Evolutionary conservation across 768 basidiomycete species (phyloP), one percentile per base, ranked within the genome.

Genomic region (Mycena galericulata): DNA sequence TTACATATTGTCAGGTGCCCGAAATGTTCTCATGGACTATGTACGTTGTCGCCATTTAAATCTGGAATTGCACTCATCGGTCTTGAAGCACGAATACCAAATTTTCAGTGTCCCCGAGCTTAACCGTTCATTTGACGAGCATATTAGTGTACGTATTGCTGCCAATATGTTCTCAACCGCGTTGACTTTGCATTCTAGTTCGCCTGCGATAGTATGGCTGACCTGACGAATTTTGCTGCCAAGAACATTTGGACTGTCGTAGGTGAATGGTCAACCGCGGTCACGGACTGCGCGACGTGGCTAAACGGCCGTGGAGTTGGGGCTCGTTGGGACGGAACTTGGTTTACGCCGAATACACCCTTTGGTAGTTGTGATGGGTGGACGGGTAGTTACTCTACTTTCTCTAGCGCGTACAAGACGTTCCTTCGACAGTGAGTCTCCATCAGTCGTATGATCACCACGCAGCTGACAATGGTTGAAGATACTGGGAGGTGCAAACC

Each of bases 401-500:
- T 92, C 77, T 88, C 88, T 22, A 78, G 82, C 32, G 83, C 85
- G 17, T 95, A 94, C 76, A 90, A 86, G 75, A 81, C 82, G 1
- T 90, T 88, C 68, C 72, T 93, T 58, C 79, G 91, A 65, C 81
- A 88, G 89, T 90, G 70, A 74, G 87, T 83, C 17, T 10, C 22
- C 17, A n/a, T 53, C 46, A 36, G 7, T 10, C 24, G 6, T 45
- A 26, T 24, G 12, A 27, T 14, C 30, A 12, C 30, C 24, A 43
- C 53, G 15, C 62, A 11, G 45, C 2, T 67, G n/a, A 40, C 15
- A 17, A 24, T 54, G 45, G 36, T 54, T 41, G 46, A 32, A 90
- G 88, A 75, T 94, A 92, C 71, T 96, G 91, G 86, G 94, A 96
- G 74, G 90, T 89, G 5, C 94, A 95, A 78, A 88, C 90, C 17